Percentiles rank a stretch among this genome's conserved stretches.
Evolutionary conservation across 768 basidiomycete genomes (phyloP).

Genomic region (Amanita polypyramis): DNA sequence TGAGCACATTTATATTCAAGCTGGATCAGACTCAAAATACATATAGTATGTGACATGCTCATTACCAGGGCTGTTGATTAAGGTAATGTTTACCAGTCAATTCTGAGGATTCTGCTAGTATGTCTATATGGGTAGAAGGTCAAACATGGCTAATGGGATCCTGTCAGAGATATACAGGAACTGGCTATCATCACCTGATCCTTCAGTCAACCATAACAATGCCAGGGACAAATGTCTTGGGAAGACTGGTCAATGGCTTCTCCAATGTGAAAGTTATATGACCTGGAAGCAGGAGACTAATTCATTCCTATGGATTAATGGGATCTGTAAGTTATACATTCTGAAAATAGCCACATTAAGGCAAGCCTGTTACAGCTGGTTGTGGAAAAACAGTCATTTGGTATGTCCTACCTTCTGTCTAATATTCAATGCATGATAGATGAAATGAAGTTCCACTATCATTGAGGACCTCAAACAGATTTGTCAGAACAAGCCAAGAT

Average conservation of each 20-base stretch:
- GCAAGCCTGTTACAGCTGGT: background rate
- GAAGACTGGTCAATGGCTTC: background rate
- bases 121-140: background rate
- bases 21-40: background rate
- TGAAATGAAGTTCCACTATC: background rate
- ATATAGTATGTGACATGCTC: background rate
- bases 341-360: no score
- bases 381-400: conserved; percentile 4
- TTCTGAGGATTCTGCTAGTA: background rate
- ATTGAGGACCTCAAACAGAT: background rate
- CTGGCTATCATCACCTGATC: background rate
- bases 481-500: background rate
- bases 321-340: background rate
- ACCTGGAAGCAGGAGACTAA: background rate
- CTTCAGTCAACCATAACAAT: background rate
- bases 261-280: background rate
- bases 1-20: background rate
- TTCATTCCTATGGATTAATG: background rate
- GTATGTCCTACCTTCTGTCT: background rate
- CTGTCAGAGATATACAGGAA: background rate
- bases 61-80: background rate
- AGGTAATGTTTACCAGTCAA: background rate
- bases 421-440: background rate
- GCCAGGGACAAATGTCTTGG: background rate
- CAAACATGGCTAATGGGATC: background rate